phyloP scores from a whole-genome alignment of 1,284 basidiomycete genomes.

The Rhodotorula mucilaginosa region DNA sequence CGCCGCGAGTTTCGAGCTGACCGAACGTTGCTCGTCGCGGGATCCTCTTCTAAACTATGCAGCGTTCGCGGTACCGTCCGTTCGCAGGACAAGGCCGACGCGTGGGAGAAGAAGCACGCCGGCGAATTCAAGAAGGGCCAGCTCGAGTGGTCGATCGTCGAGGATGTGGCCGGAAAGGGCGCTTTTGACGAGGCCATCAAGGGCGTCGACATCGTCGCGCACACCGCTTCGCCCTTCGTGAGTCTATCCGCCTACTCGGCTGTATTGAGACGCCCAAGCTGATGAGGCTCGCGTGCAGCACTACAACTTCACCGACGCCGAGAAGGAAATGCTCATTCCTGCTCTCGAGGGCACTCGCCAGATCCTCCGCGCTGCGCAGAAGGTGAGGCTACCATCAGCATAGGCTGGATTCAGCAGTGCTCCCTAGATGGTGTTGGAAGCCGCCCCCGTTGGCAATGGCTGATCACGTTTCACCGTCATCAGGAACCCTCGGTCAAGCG shows the following conservation, averaged over 20 bases:
- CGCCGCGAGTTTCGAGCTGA: not conserved
- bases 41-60: not conserved
- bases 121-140: slow-evolving; percentile 2
- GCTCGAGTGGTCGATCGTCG: slow-evolving; percentile 26
- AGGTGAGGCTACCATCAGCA: slow-evolving; percentile 41
- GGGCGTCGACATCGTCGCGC: slow-evolving; percentile 47
- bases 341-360: slow-evolving; percentile 64
- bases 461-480: not conserved
- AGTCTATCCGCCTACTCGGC: not conserved
- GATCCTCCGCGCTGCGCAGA: slow-evolving; percentile 59
- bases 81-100: slow-evolving; percentile 23
- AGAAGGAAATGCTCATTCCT: slow-evolving; percentile 59
- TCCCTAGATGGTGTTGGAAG: no score
- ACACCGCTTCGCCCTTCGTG: slow-evolving; percentile 45
- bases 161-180: slow-evolving; percentile 38
- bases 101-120: slow-evolving; percentile 28
- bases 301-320: slow-evolving; percentile 44
- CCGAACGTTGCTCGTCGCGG: not conserved
- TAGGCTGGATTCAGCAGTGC: no score
- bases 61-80: slow-evolving; percentile 29
- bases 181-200: slow-evolving; percentile 52
- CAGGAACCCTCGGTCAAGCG: slow-evolving; percentile 56
- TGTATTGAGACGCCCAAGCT: not conserved
- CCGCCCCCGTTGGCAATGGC: not conserved
- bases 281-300: not conserved